Evolutionary conservation across 2,329 filamentous ascomycete genomes (phyloP), one percentile per base, ranked within the genome.

Genomic region (Uncinocarpus reesii): DNA sequence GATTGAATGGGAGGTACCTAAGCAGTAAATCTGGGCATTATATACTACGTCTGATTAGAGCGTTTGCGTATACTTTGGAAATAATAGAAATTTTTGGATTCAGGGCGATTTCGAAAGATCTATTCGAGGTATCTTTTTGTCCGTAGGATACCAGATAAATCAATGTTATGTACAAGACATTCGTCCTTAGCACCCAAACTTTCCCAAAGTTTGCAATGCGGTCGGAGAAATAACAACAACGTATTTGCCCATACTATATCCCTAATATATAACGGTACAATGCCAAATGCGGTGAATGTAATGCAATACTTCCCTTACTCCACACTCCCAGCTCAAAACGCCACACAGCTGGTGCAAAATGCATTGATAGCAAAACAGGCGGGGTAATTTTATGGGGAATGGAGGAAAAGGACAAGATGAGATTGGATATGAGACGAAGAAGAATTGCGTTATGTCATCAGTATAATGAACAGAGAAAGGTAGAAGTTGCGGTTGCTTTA

Each of bases 391-490:
- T 4, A 37, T 2, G 23, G 23, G 23, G 13, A 24, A 21, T 11
- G 26, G 11, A 11, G 26, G 26, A 29, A 29, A 29, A 29, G 11
- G 11, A 29, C 7, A 29, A 29, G 7, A 40, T n/a, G n/a, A n/a
- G n/a, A n/a, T n/a, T n/a, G n/a, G n/a, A 31, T 42, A 31, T 31
- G 16, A 31, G 26, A 28, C 26, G 26, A 21, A n/a, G n/a, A n/a
- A n/a, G n/a, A n/a, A n/a, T n/a, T 35, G 45, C 45, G 29, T 47
- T 8, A 47, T n/a, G 28, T 47, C 45, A 34, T 47, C 28, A 47
- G 35, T 6, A 13, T 20, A 26, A 21, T 5, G 23, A 29, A 15
- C 20, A 16, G 15, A 31, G 23, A n/a, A 23, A 24, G 34, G n/a
- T n/a, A n/a, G n/a, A n/a, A n/a, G n/a, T n/a, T n/a, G n/a, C n/a